phyloP scores from a whole-genome alignment of 1,284 basidiomycete genomes.

The Pseudozyma hubeiensis region DNA sequence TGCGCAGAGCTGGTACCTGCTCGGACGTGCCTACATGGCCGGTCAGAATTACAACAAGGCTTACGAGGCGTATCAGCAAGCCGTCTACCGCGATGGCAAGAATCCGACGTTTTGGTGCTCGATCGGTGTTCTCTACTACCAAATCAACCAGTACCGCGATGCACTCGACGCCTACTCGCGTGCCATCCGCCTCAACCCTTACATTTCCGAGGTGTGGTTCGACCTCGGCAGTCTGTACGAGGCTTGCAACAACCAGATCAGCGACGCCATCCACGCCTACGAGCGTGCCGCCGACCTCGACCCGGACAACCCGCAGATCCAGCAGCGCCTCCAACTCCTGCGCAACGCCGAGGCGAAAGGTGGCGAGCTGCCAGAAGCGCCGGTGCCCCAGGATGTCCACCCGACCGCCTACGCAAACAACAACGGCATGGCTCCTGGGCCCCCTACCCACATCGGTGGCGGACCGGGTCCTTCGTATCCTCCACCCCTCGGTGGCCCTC shows the following conservation, averaged over 20 bases:
- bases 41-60: slow-evolving; percentile 99
- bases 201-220: slow-evolving; percentile 99
- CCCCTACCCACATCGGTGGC: slow-evolving; percentile 57
- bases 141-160: slow-evolving; percentile 98
- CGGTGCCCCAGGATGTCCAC: slow-evolving; percentile 92
- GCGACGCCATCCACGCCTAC: slow-evolving; percentile 98
- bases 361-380: slow-evolving; percentile 80
- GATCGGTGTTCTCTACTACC: slow-evolving; percentile 98
- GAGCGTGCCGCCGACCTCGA: slow-evolving; percentile 65
- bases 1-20: slow-evolving; percentile 97
- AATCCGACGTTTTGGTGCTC: slow-evolving; percentile 99
- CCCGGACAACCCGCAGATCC: slow-evolving; percentile 63
- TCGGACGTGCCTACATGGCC: slow-evolving; percentile 97
- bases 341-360: slow-evolving; percentile 85
- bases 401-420: slow-evolving; percentile 81
- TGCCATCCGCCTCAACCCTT: slow-evolving; percentile 97
- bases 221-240: slow-evolving; percentile 97
- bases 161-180: slow-evolving; percentile 98
- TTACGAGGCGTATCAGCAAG: slow-evolving; percentile 99
- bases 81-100: slow-evolving; percentile 96
- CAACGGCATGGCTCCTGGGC: slow-evolving; percentile 53
- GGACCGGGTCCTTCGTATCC: slow-evolving; percentile 39
- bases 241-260: slow-evolving; percentile 98
- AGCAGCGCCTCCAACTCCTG: slow-evolving; percentile 72
- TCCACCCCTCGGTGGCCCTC: slow-evolving; percentile 42